Evolutionary conservation across 352 stramenopile species (phyloP).

Genomic region (Phytophthora nicotianae): DNA sequence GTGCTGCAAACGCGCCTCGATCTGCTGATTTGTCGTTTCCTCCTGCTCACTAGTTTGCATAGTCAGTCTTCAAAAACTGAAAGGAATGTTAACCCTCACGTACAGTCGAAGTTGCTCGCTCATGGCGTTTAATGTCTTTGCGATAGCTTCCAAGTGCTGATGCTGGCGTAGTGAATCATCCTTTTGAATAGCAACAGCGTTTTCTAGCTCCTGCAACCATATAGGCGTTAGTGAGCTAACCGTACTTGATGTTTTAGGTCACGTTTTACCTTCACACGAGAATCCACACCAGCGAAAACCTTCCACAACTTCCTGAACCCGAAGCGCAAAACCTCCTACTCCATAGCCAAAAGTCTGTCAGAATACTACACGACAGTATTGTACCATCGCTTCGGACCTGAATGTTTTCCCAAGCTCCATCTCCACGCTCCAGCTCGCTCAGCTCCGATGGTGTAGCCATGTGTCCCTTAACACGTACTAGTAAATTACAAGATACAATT

Average conservation of each 20-base stretch:
- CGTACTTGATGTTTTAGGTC: neutral
- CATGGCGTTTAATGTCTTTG: conserved; percentile 47
- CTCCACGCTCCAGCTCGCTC: conserved; percentile 45
- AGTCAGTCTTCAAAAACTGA: neutral
- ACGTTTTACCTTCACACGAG: conserved; percentile 26
- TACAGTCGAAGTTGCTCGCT: conserved; percentile 52
- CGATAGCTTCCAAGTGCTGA: conserved; percentile 48
- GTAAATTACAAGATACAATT: conserved; percentile 8
- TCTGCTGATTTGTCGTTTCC: conserved; percentile 9
- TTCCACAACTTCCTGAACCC: conserved; percentile 48
- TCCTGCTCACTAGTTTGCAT: conserved; percentile 27
- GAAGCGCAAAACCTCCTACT: conserved; percentile 54
- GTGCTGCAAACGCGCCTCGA: conserved; percentile 15
- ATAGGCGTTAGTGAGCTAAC: neutral
- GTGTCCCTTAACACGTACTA: conserved; percentile 26
- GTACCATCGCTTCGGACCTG: conserved; percentile 36
- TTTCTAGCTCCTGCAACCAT: conserved; percentile 28
- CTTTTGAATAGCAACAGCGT: conserved; percentile 15
- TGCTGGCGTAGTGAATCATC: conserved; percentile 32
- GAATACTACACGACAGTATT: neutral
- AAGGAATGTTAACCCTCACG: neutral
- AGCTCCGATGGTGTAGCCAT: conserved; percentile 40
- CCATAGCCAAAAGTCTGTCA: conserved; percentile 2
- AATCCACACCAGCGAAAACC: conserved; percentile 23
- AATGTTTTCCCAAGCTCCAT: conserved; percentile 74